Percentiles rank a stretch among this genome's conserved stretches.
Conservation (phyloP, 768 basidiomycete species). For the Russula olivacea region DNA sequence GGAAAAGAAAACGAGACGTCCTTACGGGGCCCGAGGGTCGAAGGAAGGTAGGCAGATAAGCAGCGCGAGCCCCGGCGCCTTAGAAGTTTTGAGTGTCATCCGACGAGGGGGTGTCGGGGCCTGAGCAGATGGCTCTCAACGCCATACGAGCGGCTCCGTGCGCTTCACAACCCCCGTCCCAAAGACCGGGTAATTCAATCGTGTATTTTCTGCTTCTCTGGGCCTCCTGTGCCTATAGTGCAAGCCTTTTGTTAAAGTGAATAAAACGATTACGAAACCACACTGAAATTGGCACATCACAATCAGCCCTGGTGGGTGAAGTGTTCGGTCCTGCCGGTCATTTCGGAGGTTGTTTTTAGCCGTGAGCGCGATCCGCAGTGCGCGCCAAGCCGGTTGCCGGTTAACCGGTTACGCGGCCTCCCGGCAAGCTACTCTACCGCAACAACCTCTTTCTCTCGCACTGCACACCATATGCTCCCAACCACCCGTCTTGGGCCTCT, state of each 20-base stretch:
- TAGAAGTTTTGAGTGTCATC: conserved; percentile 5
- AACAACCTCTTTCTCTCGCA: too few relatives aligned
- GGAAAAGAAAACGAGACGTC: conserved; percentile 6
- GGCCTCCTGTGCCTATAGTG: background rate
- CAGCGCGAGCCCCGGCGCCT: conserved; percentile 3
- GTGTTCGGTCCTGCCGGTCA: background rate
- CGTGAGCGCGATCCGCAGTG: too few relatives aligned
- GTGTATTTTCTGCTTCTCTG: background rate
- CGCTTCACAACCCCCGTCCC: background rate
- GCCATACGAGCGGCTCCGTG: background rate
- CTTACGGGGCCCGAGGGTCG: conserved; percentile 18
- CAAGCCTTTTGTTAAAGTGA: too few relatives aligned
- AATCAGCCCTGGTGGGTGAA: background rate
- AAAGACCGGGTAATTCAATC: background rate
- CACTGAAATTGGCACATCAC: background rate
- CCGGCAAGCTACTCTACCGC: too few relatives aligned
- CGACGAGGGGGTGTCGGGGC: background rate
- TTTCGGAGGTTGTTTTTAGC: background rate
- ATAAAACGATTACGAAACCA: background rate
- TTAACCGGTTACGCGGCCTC: background rate
- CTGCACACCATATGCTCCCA: background rate
- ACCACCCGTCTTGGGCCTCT: background rate
- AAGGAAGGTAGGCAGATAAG: conserved; percentile 7
- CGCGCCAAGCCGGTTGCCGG: background rate
- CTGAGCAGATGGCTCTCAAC: conserved; percentile 4